Percentiles rank a stretch among this genome's conserved stretches.
phyloP scores from a whole-genome alignment of 352 stramenopile genomes.

The Pythium sp. region DNA sequence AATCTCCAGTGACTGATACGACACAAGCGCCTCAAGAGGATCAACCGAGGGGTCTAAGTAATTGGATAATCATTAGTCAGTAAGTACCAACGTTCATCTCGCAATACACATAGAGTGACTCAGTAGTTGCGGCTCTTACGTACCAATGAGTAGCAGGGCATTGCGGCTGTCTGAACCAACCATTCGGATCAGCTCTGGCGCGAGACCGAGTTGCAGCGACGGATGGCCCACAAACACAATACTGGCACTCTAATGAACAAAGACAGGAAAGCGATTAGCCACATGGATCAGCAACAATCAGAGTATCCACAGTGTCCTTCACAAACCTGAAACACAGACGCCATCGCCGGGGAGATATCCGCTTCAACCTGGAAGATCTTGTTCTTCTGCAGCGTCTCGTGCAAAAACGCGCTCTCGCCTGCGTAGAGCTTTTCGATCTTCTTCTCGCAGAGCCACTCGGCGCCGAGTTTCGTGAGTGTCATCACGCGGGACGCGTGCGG shows the following conservation, averaged over 20 bases:
- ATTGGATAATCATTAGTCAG: neutral
- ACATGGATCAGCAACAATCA: neutral
- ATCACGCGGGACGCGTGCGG: constrained; percentile 45
- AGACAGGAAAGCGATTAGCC: neutral
- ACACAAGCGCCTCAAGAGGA: constrained; percentile 40
- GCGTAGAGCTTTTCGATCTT: constrained; percentile 77
- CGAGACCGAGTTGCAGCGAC: constrained; percentile 57
- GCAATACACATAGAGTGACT: neutral
- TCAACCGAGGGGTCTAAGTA: constrained; percentile 58
- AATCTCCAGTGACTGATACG: constrained; percentile 59
- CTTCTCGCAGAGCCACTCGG: constrained; percentile 85
- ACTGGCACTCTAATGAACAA: constrained; percentile 42
- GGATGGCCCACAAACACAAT: constrained; percentile 78
- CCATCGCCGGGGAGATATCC: constrained; percentile 37
- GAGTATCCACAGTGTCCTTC: neutral
- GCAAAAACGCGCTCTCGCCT: constrained; percentile 67
- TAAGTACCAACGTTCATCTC: neutral
- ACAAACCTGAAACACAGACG: constrained; percentile 56
- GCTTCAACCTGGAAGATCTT: constrained; percentile 49
- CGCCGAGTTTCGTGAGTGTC: constrained; percentile 48
- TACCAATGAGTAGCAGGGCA: constrained; percentile 68
- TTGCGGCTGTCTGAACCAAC: constrained; percentile 63
- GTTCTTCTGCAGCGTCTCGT: constrained; percentile 48
- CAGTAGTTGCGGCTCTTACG: neutral
- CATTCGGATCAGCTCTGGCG: constrained; percentile 49